phyloP scores from a whole-genome alignment of 352 stramenopile species.

The Phytophthora pluvialis region DNA sequence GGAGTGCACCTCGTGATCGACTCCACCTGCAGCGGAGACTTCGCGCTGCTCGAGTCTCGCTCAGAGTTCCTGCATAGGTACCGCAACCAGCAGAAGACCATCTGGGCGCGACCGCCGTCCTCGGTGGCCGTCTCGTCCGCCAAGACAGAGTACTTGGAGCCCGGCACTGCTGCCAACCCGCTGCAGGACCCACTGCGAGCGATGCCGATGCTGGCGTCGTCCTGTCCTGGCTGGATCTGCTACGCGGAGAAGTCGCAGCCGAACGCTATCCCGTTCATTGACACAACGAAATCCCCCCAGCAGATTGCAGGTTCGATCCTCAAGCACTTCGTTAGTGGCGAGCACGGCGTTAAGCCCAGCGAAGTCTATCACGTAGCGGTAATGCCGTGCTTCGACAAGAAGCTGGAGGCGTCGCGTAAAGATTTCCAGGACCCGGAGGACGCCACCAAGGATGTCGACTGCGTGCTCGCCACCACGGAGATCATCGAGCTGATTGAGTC shows the following conservation, averaged over 20 bases:
- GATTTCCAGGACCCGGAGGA: conserved; percentile 77
- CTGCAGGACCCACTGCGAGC: conserved; percentile 69
- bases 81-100: conserved; percentile 77
- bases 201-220: conserved; percentile 95
- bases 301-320: conserved; percentile 92
- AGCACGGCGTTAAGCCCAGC: conserved; percentile 50
- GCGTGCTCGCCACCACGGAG: conserved; percentile 91
- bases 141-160: conserved; percentile 74
- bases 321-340: conserved; percentile 77
- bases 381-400: conserved; percentile 99
- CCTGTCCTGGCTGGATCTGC: conserved; percentile 97
- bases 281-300: conserved; percentile 95
- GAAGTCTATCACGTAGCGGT: conserved; percentile 96
- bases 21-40: conserved; percentile 91
- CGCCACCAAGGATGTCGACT: conserved; percentile 93
- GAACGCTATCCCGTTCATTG: conserved; percentile 95
- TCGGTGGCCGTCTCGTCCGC: conserved; percentile 72
- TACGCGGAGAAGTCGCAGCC: conserved; percentile 97
- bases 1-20: conserved; percentile 93
- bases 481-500: conserved; percentile 76
- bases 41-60: conserved; percentile 93
- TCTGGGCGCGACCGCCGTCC: conserved; percentile 67
- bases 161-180: conserved; percentile 51
- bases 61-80: conserved; percentile 90
- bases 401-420: conserved; percentile 96